Percentiles rank a stretch among this genome's conserved stretches.
These are phyloP conservation scores for Leccinum pachyderme DNA, from an alignment of 1,284 basidiomycete genomes.

Conservation along the genomic window DNA sequence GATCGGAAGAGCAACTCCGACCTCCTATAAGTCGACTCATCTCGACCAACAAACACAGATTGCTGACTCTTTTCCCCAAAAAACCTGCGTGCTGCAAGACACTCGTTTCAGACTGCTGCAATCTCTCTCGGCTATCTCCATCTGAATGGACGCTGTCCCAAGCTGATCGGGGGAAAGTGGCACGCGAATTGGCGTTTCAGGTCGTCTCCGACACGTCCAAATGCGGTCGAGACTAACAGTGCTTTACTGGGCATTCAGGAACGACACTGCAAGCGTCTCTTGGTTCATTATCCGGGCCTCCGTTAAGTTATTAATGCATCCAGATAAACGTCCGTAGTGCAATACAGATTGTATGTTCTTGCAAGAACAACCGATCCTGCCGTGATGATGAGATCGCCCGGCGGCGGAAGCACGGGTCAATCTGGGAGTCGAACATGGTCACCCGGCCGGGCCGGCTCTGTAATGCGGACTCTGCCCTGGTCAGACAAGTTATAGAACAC, in stretches of 20 bases:
- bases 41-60: too few relatives aligned
- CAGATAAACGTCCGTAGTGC: too few relatives aligned
- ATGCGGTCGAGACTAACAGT: too few relatives aligned
- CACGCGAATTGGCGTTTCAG: slow-evolving; percentile 3
- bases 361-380: slow-evolving; percentile 1
- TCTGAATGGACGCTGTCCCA: neutral
- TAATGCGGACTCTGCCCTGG: neutral
- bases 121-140: slow-evolving; percentile 6
- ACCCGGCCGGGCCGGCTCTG: neutral
- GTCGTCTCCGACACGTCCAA: too few relatives aligned
- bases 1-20: too few relatives aligned
- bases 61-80: too few relatives aligned
- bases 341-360: neutral
- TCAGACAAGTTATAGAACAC: neutral
- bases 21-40: too few relatives aligned
- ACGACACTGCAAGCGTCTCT: neutral
- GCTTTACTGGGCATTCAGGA: neutral
- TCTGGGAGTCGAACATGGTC: neutral
- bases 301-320: too few relatives aligned
- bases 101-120: neutral
- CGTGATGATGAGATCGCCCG: slow-evolving; percentile 4
- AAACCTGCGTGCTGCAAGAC: neutral
- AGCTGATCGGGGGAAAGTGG: slow-evolving; percentile 1
- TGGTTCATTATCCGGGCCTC: neutral
- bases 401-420: slow-evolving; percentile 2